phyloP scores from a whole-genome alignment of 768 basidiomycete species.

The Pleurotus citrinopileatus region DNA sequence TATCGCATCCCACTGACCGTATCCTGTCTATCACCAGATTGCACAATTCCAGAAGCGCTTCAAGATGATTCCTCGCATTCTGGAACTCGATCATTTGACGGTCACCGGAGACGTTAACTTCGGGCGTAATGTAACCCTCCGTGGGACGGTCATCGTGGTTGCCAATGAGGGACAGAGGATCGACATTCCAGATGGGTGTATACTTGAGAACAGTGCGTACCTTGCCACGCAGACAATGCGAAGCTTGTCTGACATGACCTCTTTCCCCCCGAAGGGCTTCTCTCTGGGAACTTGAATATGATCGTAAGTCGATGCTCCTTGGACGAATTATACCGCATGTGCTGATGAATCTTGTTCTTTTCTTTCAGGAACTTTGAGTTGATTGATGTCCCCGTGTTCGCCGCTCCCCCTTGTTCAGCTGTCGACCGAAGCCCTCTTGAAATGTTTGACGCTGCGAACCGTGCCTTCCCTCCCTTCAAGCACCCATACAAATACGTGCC shows the following conservation, averaged over 20 bases:
- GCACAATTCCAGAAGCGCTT: conserved; percentile 92
- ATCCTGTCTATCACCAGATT: conserved; percentile 40
- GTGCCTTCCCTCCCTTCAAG: too few relatives aligned
- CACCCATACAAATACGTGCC: too few relatives aligned
- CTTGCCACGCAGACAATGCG: not conserved
- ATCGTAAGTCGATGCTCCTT: conserved; percentile 46
- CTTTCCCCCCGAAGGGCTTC: conserved; percentile 42
- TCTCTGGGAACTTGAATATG: conserved; percentile 86
- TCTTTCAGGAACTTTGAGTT: conserved; percentile 5
- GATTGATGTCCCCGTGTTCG: not conserved
- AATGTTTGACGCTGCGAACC: too few relatives aligned
- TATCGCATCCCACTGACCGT: not conserved
- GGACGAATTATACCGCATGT: too few relatives aligned
- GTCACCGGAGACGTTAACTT: conserved; percentile 91
- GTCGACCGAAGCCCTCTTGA: too few relatives aligned
- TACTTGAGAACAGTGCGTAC: conserved; percentile 64
- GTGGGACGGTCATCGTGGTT: conserved; percentile 87
- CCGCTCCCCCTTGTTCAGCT: too few relatives aligned
- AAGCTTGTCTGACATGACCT: not conserved
- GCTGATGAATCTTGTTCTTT: not conserved
- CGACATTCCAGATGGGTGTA: conserved; percentile 79
- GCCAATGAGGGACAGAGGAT: conserved; percentile 83
- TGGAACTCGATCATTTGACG: conserved; percentile 93
- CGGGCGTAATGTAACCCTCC: conserved; percentile 80
- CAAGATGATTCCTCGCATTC: conserved; percentile 88